phyloP scores from a whole-genome alignment of 2,329 filamentous ascomycete genomes.

The Ambrosiella xylebori region DNA sequence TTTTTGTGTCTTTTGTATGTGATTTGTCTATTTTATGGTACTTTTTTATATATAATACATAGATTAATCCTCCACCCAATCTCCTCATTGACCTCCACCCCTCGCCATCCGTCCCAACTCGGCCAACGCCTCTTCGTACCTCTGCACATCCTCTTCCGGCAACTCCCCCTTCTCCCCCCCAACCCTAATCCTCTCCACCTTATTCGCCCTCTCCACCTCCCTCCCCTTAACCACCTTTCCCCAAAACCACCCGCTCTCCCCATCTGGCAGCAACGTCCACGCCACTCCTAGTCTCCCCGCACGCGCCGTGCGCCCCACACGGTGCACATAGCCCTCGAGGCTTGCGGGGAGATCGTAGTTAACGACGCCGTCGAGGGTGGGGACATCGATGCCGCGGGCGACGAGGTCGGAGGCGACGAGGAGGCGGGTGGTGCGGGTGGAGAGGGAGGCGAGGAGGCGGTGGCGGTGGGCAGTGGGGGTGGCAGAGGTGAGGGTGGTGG shows the following conservation, averaged over 20 bases:
- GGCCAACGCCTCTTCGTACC: constrained; percentile 40
- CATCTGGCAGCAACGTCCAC: constrained; percentile 71
- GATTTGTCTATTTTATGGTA: background rate
- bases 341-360: constrained; percentile 86
- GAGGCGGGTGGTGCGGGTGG: constrained; percentile 46
- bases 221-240: constrained; percentile 52
- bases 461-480: constrained; percentile 54
- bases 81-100: background rate
- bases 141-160: constrained; percentile 27
- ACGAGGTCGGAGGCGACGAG: constrained; percentile 89
- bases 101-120: constrained; percentile 44
- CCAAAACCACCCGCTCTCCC: constrained; percentile 85
- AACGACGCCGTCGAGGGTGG: constrained; percentile 63
- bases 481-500: constrained; percentile 61
- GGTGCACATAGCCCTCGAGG: constrained; percentile 71
- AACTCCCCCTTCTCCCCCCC: constrained; percentile 24
- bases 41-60: background rate
- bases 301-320: constrained; percentile 77
- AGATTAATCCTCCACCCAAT: background rate
- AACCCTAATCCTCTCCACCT: constrained; percentile 30
- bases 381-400: constrained; percentile 73
- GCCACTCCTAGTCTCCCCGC: constrained; percentile 60
- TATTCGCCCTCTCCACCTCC: constrained; percentile 27
- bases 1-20: background rate
- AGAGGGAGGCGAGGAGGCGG: constrained; percentile 51